phyloP scores from a whole-genome alignment of 345 rosid species.

The Brassica napus region Da-Ae NC_063441.1:20349501-20350000 shows the following conservation, averaged over 20 bases:
- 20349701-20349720: background rate
- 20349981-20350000: conserved; percentile 82
- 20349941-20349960: conserved; percentile 77
- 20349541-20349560: too few relatives aligned
- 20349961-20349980: conserved; percentile 92
- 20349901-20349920: background rate
- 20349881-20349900: conserved; percentile 14
- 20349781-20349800: conserved; percentile 32
- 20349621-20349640: too few relatives aligned
- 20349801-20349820: conserved; percentile 4
- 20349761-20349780: conserved; percentile 2
- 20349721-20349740: conserved; percentile 3
- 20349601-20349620: too few relatives aligned
- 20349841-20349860: background rate
- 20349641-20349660: too few relatives aligned
- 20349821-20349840: conserved; percentile 21
- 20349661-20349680: too few relatives aligned
- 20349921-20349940: background rate
- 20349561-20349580: too few relatives aligned
- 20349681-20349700: too few relatives aligned
- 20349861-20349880: conserved; percentile 6
- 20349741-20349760: conserved; percentile 12
- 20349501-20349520: too few relatives aligned
- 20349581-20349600: too few relatives aligned
- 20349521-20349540: too few relatives aligned